Evolutionary conservation across 2,329 filamentous ascomycete species (phyloP).

Genomic region (Fusarium stilboides): DNA sequence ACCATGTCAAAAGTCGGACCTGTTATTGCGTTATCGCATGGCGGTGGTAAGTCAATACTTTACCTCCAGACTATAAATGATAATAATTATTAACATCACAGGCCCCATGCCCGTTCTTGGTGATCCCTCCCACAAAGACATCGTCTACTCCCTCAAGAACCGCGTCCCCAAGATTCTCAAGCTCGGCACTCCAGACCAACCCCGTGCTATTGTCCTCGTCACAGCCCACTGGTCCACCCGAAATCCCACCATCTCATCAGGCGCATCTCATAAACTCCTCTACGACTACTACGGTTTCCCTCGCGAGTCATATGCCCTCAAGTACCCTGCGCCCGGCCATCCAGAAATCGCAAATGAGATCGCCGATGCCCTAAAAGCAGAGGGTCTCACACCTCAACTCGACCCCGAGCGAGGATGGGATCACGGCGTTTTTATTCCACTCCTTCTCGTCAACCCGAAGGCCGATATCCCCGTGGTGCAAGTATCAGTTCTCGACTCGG

Average conservation of each 20-base stretch:
- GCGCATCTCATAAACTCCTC: conserved; percentile 61
- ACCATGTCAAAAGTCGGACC: conserved; percentile 60
- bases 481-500: conserved; percentile 67
- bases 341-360: conserved; percentile 67
- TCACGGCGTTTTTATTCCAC: conserved; percentile 73
- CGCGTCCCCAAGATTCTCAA: conserved; percentile 70
- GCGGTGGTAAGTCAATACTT: conserved; percentile 57
- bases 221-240: conserved; percentile 71
- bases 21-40: conserved; percentile 65
- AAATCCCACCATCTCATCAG: conserved; percentile 67
- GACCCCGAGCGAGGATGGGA: conserved; percentile 67
- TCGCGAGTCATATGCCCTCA: conserved; percentile 66
- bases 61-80: not conserved
- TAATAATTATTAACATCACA: conserved; percentile 30
- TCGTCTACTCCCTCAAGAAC: conserved; percentile 67
- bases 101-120: conserved; percentile 72
- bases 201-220: conserved; percentile 68
- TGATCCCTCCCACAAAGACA: conserved; percentile 66
- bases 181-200: conserved; percentile 65
- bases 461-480: conserved; percentile 71
- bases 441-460: conserved; percentile 67
- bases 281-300: conserved; percentile 76
- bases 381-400: conserved; percentile 61
- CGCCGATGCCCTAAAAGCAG: conserved; percentile 59
- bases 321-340: conserved; percentile 70